phyloP scores from a whole-genome alignment of 352 stramenopile species.

The Thalassiosira exigua region DNA sequence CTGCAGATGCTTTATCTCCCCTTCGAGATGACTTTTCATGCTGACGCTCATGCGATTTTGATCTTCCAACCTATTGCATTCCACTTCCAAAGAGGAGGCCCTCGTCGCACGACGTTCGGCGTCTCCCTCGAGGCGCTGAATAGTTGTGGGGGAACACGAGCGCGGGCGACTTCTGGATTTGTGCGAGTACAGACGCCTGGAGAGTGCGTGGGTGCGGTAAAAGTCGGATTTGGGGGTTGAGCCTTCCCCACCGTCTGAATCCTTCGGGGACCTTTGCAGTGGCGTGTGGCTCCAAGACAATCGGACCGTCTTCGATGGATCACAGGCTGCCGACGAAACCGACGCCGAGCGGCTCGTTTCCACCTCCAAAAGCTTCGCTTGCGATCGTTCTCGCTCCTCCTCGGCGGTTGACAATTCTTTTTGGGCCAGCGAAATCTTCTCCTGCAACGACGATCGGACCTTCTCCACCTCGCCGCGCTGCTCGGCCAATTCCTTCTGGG shows the following conservation, averaged over 20 bases:
- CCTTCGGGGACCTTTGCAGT: too few relatives aligned
- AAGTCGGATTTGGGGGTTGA: too few relatives aligned
- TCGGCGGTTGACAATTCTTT: slow-evolving; percentile 66
- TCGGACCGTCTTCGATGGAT: slow-evolving; percentile 30
- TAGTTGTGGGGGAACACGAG: too few relatives aligned
- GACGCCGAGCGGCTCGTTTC: slow-evolving; percentile 15
- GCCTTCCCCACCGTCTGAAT: too few relatives aligned
- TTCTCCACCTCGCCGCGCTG: slow-evolving; percentile 51
- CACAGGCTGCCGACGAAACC: neutral
- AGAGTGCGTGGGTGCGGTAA: too few relatives aligned
- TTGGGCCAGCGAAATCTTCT: slow-evolving; percentile 63
- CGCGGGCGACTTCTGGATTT: too few relatives aligned
- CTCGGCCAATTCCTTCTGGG: slow-evolving; percentile 35
- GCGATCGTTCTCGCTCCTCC: slow-evolving; percentile 43
- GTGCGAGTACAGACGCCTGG: too few relatives aligned
- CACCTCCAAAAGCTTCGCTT: slow-evolving; percentile 41
- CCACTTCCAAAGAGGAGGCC: slow-evolving; percentile 58
- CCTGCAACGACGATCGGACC: slow-evolving; percentile 65
- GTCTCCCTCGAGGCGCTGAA: too few relatives aligned
- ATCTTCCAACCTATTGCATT: slow-evolving; percentile 71
- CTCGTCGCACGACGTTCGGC: slow-evolving; percentile 59
- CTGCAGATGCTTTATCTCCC: slow-evolving; percentile 75
- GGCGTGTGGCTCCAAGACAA: too few relatives aligned
- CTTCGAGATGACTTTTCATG: slow-evolving; percentile 76
- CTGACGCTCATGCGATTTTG: slow-evolving; percentile 79